phyloP scores from a whole-genome alignment of 2,329 filamentous ascomycete species.

The Colletotrichum spaethianum region DNA sequence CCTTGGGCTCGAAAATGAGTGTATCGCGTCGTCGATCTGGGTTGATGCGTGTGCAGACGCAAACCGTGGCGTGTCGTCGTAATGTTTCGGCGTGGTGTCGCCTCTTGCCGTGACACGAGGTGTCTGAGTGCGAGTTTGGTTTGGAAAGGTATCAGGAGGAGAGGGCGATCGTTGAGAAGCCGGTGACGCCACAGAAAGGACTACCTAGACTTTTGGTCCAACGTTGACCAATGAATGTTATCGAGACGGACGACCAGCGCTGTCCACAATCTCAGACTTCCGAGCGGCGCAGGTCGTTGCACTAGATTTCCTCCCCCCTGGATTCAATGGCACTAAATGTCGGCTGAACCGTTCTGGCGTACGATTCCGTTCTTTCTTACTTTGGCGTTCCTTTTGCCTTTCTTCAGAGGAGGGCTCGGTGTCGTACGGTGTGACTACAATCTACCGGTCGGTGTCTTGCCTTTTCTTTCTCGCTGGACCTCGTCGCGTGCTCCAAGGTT shows the following conservation, averaged over 20 bases:
- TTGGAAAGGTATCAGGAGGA: constrained; percentile 23
- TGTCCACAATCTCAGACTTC: constrained; percentile 30
- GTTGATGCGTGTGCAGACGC: constrained; percentile 2
- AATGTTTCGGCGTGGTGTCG: constrained; percentile 25
- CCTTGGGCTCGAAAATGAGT: constrained; percentile 4
- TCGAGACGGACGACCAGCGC: constrained; percentile 35
- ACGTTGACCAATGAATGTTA: constrained; percentile 21
- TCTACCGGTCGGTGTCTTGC: constrained; percentile 1
- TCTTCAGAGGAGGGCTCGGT: constrained; percentile 6
- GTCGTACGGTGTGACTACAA: constrained; percentile 5
- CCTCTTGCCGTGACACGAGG: constrained; percentile 26
- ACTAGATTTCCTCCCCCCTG: constrained; percentile 4
- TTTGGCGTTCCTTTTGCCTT: constrained; percentile 3
- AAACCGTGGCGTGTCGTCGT: constrained; percentile 17
- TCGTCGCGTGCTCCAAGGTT: constrained; percentile 9
- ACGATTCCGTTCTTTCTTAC: neutral
- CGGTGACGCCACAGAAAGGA: constrained; percentile 31
- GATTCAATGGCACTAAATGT: neutral
- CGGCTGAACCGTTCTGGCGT: constrained; percentile 13
- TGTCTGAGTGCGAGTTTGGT: constrained; percentile 29
- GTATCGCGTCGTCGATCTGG: constrained; percentile 13
- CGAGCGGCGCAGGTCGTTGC: neutral
- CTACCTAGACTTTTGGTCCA: neutral
- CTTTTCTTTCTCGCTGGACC: neutral
- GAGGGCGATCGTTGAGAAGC: constrained; percentile 23